Evolutionary conservation across 495 filamentous ascomycete species (phyloP), one percentile per base, ranked within the genome.

Genomic region (Hyaloscypha hepaticicola): DNA sequence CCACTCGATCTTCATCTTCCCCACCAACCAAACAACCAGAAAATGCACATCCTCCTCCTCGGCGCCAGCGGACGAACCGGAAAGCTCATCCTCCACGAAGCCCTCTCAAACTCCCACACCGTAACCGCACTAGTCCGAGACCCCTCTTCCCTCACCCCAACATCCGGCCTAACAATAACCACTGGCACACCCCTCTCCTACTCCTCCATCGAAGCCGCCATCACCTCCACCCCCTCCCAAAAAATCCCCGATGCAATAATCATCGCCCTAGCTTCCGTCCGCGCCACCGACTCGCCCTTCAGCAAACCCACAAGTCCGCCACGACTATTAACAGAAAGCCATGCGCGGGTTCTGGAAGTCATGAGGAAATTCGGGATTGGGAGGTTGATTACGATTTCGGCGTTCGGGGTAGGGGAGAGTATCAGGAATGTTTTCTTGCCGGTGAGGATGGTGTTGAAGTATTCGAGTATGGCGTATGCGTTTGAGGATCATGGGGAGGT

Each of bases 11-110:
- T n/a, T n/a, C n/a, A n/a, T n/a, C n/a, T n/a, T n/a, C n/a, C n/a
- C n/a, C n/a, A n/a, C n/a, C n/a, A n/a, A n/a, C n/a, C n/a, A n/a
- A n/a, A n/a, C n/a, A n/a, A n/a, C n/a, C n/a, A n/a, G n/a, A 55
- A 63, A 12, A 63, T 63, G 60, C 60, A 63, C 5, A n/a, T 63
- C 31, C 51, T 63, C 50, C 24, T 56, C 51, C 26, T 63, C 21
- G 60, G 60, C 29, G 60, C n/a, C 29, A 55, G 50, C 5, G 60
- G 60, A 8, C 26, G 60, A 63, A 55, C 60, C 5, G 60, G 60
- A 1, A 31, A 50, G 1, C 58, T 48, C 24, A 60, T 60, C 27
- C n/a, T 63, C 27, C 14, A 53, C 14, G 7, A 22, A 11, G 31
- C 51, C 22, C 31, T 55, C 8, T 41, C 22, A 1, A 28, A 21